Evolutionary conservation across 108 stramenopile species (phyloP), one percentile per base, ranked within the genome.

Genomic region (Nitzschia sp.): DNA sequence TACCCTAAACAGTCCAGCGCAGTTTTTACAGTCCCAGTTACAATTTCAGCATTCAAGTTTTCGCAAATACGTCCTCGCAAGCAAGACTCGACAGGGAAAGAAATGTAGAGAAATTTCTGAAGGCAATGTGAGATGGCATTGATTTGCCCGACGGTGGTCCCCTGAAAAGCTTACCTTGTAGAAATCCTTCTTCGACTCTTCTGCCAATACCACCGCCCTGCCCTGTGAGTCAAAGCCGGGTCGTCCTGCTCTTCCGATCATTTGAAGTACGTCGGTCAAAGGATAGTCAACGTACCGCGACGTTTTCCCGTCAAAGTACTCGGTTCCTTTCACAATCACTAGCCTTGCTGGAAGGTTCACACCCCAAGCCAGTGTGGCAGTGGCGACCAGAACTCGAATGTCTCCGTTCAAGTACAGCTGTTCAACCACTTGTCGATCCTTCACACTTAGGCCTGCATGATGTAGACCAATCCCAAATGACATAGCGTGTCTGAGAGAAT

Each of bases 21-120:
- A 10, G 82, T 83, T 21, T 54, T 83, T 25, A 98, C 85, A 1
- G 96, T 92, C 6, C 94, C 95, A 29, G 83, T 80, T 6, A 91
- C 86, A 54, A 98, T 78, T 80, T 99, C 99, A 14, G 99, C 99
- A 60, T 94, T 97, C 17, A 99, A 56, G 61, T 94, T 96, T 80
- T 98, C 97, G 61, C 92, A 89, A 69, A 99, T 70, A 15, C 81
- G 71, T 42, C 70, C 87, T 11, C 76, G 65, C 9, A 99, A 80
- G 44, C 91, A 88, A 29, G 90, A 92, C 81, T 99, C 99, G n/a
- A 99, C 96, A n/a, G 99, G 99, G 63, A 98, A 99, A 6, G 99
- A 97, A 51, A 93, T 89, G 86, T 98, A 98, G 0, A 99, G 85
- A 60, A 99, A 99, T 77, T 96, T 96, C 61, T 57, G 26, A 26